Evolutionary conservation across 768 basidiomycete species (phyloP), one percentile per base, ranked within the genome.

Genomic region (Suillus lakei): DNA sequence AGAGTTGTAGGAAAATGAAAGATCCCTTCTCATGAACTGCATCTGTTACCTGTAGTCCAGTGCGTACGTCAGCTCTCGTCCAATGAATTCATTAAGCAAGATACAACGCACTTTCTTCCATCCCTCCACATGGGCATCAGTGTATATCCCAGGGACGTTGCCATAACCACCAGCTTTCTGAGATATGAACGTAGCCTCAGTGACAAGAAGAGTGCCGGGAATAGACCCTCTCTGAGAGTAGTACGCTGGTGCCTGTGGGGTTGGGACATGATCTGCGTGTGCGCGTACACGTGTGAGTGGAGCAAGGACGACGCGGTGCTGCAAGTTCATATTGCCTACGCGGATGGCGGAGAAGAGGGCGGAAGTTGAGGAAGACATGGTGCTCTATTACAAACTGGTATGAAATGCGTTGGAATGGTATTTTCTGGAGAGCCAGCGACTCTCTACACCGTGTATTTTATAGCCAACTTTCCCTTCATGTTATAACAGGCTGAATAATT

Each of bases 61-160:
- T 15, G 41, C 30, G 23, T 32, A 36, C 43, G 56, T 64, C 21
- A 23, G 18, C n/a, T 38, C 13, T 32, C 23, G 3, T 36, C n/a
- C n/a, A n/a, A n/a, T n/a, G n/a, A n/a, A 38, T 6, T 8, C 16
- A 28, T 1, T 1, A 13, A n/a, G 39, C 54, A 8, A 26, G 5
- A 21, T 1, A 12, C 23, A 2, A 72, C 78, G 30, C 38, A 83
- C 84, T 69, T 73, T 68, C 68, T 83, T 85, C 88, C 87, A 88
- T 0, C 68, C 80, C 10, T 70, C 65, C 36, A 82, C 82, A 67
- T 94, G 91, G 28, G 83, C 86, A 3, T 83, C 72, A n/a, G 73
- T 86, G 80, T 84, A 91, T 62, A 91, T 85, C 0, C 91, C 91
- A 2, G 91, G 91, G 0, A 84, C 81, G 62, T 86, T 74, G 2